Conservation (phyloP, 2,329 filamentous ascomycete genomes). For the Exophiala mesophila region DNA sequence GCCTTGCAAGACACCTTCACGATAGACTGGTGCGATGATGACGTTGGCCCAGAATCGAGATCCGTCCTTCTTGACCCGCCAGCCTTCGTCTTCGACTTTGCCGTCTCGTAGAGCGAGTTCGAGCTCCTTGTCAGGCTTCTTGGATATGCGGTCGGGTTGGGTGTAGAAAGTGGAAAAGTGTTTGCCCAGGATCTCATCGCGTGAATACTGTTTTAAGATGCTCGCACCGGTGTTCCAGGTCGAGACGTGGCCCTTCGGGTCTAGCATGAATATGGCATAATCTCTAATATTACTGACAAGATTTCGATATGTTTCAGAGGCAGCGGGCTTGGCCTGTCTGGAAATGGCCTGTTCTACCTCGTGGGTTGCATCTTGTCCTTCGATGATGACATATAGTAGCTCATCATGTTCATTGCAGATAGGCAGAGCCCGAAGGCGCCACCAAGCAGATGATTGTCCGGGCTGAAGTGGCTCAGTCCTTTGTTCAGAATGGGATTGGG, state of each 20-base stretch:
- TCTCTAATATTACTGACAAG: constrained; percentile 58
- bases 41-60: constrained; percentile 58
- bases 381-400: constrained; percentile 41
- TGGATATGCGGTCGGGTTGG: constrained; percentile 44
- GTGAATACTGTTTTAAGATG: constrained; percentile 52
- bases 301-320: constrained; percentile 55
- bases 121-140: constrained; percentile 51
- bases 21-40: constrained; percentile 54
- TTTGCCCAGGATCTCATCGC: constrained; percentile 52
- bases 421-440: constrained; percentile 40
- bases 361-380: constrained; percentile 37
- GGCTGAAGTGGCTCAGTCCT: constrained; percentile 31
- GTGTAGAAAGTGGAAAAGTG: constrained; percentile 57
- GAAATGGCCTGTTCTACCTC: constrained; percentile 26
- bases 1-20: constrained; percentile 49
- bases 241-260: constrained; percentile 50
- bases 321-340: constrained; percentile 42
- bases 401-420: constrained; percentile 38
- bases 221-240: constrained; percentile 57
- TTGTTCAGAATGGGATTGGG: constrained; percentile 33
- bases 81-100: constrained; percentile 55
- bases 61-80: constrained; percentile 57
- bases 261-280: constrained; percentile 60
- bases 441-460: constrained; percentile 24
- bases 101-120: constrained; percentile 51